Evolutionary conservation across 371 early-diverging fungal species (phyloP).

Genomic region (Phascolomyces articulosus): DNA sequence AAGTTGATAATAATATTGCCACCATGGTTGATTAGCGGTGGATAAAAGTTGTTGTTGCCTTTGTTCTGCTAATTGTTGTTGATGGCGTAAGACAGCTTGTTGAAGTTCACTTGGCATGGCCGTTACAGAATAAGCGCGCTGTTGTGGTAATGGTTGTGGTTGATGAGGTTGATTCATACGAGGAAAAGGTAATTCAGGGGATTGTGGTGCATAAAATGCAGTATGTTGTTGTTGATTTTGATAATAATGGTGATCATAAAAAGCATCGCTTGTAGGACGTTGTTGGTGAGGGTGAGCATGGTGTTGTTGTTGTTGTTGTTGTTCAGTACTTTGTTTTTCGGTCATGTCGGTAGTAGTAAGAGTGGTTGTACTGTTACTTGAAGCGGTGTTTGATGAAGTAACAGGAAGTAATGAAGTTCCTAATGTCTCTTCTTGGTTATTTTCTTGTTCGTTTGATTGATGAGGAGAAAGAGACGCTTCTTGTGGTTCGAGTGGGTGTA

Average conservation of each 20-base stretch:
- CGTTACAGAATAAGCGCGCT: conserved; percentile 49
- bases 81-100: conserved; percentile 26
- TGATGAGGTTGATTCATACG: neutral
- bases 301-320: neutral
- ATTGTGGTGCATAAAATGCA: conserved; percentile 25
- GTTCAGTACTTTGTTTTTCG: neutral
- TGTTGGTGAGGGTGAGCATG: neutral
- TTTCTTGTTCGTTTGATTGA: neutral
- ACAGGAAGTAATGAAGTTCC: conserved; percentile 7
- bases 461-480: conserved; percentile 3
- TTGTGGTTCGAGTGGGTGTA: conserved; percentile 14
- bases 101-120: conserved; percentile 46
- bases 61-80: conserved; percentile 35
- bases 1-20: conserved; percentile 48
- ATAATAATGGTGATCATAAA: conserved; percentile 21
- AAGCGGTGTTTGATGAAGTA: neutral
- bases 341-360: neutral
- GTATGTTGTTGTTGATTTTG: conserved; percentile 16
- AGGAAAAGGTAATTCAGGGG: conserved; percentile 16
- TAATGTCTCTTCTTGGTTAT: neutral
- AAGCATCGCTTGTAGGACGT: neutral
- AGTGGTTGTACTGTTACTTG: neutral
- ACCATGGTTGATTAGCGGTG: conserved; percentile 40
- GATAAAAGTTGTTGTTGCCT: conserved; percentile 25
- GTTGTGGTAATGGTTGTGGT: conserved; percentile 23